phyloP scores from a whole-genome alignment of 2,329 filamentous ascomycete genomes.

The Fonsecaea monophora region DNA sequence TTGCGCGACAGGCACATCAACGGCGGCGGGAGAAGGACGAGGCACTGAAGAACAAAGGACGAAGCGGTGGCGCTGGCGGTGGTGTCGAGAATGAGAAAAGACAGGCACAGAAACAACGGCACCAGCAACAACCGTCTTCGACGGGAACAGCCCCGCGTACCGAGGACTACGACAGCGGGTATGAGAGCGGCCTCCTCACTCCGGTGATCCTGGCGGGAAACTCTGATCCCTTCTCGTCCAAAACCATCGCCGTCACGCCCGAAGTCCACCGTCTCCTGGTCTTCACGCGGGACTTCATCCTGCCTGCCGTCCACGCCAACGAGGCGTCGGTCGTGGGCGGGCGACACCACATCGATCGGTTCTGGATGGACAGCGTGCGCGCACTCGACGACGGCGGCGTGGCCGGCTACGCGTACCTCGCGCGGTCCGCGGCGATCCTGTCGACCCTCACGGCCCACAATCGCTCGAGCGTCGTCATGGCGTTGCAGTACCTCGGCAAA shows the following conservation, averaged over 20 bases:
- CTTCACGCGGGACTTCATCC: constrained; percentile 20
- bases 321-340: constrained; percentile 7
- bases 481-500: constrained; percentile 16
- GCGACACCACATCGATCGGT: constrained; percentile 1
- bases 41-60: background rate
- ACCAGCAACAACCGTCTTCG: background rate
- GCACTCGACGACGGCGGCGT: constrained; percentile 11
- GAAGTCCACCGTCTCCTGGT: constrained; percentile 18
- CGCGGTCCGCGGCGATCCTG: constrained; percentile 9
- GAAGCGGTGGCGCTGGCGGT: background rate
- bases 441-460: background rate
- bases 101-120: background rate
- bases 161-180: background rate
- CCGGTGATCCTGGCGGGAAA: constrained; percentile 16
- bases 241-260: constrained; percentile 8
- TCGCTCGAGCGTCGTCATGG: background rate
- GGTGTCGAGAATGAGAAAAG: constrained; percentile 6
- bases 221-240: constrained; percentile 19
- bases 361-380: constrained; percentile 14
- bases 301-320: constrained; percentile 10
- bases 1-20: constrained; percentile 10
- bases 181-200: background rate
- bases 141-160: background rate
- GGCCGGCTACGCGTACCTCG: constrained; percentile 18
- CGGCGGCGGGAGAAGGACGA: background rate